These are phyloP conservation scores for Cystobasidium onofrii DNA, from an alignment of 768 basidiomycete genomes.

Conservation along the genomic window DNA sequence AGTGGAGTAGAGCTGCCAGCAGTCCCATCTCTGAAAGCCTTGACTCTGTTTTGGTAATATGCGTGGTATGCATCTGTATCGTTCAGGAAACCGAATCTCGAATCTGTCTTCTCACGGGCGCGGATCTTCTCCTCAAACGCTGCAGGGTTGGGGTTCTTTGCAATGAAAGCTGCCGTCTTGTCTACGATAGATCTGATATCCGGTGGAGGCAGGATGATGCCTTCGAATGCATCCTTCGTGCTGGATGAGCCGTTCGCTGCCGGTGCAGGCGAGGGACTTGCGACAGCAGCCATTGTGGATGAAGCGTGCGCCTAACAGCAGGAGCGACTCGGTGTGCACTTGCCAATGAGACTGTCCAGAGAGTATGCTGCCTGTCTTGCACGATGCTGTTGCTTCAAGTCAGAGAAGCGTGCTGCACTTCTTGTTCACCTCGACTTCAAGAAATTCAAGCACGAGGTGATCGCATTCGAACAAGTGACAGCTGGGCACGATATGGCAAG, in stretches of 20 bases:
- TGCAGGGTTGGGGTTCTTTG: conserved; percentile 72
- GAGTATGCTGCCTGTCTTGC: not conserved
- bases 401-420: not conserved
- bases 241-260: not conserved
- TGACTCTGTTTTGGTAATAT: conserved; percentile 89
- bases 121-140: conserved; percentile 95
- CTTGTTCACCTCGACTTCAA: not conserved
- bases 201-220: conserved; percentile 89
- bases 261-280: not conserved
- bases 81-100: conserved; percentile 98
- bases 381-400: not conserved
- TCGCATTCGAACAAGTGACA: not conserved
- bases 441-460: not conserved
- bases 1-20: conserved; percentile 1
- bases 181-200: conserved; percentile 98
- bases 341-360: no score
- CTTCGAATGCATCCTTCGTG: conserved; percentile 43
- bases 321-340: no score
- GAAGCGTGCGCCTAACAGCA: not conserved
- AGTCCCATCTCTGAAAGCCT: conserved; percentile 63
- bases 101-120: conserved; percentile 89
- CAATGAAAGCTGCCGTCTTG: conserved; percentile 82
- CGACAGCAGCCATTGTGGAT: not conserved
- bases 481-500: not conserved
- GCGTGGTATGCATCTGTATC: conserved; percentile 95